phyloP scores from a whole-genome alignment of 2,329 filamentous ascomycete species.

The Penicillium sp. region DNA sequence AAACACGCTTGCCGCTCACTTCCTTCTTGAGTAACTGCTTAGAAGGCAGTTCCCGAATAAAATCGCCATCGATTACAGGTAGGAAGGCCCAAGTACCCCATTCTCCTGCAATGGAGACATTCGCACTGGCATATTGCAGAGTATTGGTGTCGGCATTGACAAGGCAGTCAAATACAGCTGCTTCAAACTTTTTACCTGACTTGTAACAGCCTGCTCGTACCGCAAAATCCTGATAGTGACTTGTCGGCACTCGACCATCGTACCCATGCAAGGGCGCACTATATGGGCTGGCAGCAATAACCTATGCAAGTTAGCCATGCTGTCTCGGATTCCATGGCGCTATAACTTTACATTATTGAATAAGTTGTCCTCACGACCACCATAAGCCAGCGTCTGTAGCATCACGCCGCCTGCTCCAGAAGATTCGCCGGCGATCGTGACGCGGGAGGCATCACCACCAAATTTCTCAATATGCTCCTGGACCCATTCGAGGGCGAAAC shows the following conservation, averaged over 20 bases:
- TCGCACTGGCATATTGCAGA: neutral
- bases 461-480: neutral
- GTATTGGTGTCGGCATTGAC: neutral
- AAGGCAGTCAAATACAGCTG: neutral
- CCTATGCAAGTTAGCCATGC: neutral
- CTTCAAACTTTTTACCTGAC: neutral
- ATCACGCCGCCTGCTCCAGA: neutral
- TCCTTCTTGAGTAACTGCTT: neutral
- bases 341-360: neutral
- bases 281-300: neutral
- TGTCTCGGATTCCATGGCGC: neutral
- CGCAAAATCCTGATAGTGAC: neutral
- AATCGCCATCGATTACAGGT: neutral
- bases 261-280: neutral
- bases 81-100: neutral
- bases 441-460: neutral
- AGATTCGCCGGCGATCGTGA: neutral
- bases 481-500: neutral
- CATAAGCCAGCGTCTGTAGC: neutral
- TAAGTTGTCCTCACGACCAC: neutral
- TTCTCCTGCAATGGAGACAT: neutral
- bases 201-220: neutral
- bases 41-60: neutral
- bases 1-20: neutral
- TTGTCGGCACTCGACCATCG: neutral